phyloP scores from a whole-genome alignment of 495 filamentous ascomycete species.

The Melanomma pulvis-pyrius region DNA sequence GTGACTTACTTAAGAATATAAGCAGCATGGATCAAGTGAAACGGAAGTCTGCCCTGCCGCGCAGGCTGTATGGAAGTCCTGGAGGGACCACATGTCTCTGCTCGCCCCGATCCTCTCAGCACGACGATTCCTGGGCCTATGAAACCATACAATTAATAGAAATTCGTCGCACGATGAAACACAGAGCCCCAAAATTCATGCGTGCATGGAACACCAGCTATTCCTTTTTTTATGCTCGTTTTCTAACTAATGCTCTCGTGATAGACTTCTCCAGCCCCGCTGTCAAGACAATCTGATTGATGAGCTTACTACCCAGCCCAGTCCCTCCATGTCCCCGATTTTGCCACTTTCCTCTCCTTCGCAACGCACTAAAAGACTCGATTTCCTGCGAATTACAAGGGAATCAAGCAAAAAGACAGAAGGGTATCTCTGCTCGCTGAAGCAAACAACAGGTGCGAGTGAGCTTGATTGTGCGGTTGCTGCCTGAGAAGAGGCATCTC shows the following conservation, averaged over 20 bases:
- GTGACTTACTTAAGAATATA: too few relatives aligned
- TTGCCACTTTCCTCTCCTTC: slow-evolving; percentile 12
- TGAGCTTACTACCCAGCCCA: slow-evolving; percentile 20
- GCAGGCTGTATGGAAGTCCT: slow-evolving; percentile 10
- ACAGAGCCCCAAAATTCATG: slow-evolving; percentile 5
- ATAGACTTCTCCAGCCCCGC: slow-evolving; percentile 34
- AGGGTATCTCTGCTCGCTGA: slow-evolving; percentile 37
- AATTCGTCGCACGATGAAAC: slow-evolving; percentile 24
- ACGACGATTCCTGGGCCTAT: slow-evolving; percentile 14
- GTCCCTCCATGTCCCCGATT: background rate
- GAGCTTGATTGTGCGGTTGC: slow-evolving; percentile 28
- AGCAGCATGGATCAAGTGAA: background rate
- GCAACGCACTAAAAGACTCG: slow-evolving; percentile 12
- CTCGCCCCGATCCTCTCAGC: slow-evolving; percentile 10
- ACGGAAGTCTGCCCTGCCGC: slow-evolving; percentile 3
- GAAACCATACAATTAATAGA: slow-evolving; percentile 4
- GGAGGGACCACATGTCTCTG: slow-evolving; percentile 17
- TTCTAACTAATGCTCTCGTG: slow-evolving; percentile 37
- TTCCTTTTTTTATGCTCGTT: slow-evolving; percentile 27
- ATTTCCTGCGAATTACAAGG: slow-evolving; percentile 10
- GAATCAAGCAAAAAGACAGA: slow-evolving; percentile 30
- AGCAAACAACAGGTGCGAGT: slow-evolving; percentile 35
- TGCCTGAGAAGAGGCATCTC: slow-evolving; percentile 8
- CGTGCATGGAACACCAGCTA: slow-evolving; percentile 22
- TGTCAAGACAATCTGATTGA: slow-evolving; percentile 35